These are phyloP conservation scores for Solanum verrucosum DNA, from an alignment of 257 asterid species.

Conservation along the genomic window DNA sequence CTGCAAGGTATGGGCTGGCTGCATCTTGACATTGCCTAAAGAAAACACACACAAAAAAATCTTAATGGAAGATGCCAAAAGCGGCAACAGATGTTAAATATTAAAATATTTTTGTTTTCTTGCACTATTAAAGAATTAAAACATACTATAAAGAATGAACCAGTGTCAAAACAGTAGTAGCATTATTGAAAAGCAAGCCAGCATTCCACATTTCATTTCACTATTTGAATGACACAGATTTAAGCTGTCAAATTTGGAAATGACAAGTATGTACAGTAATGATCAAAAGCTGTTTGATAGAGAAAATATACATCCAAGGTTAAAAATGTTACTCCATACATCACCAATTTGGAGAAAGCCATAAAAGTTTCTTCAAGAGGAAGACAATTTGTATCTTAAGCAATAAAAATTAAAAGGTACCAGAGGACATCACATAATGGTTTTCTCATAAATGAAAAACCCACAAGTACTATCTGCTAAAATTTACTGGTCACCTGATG, in stretches of 20 bases:
- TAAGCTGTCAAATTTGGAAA: neutral
- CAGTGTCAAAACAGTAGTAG: neutral
- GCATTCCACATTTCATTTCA: neutral
- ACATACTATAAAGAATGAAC: neutral
- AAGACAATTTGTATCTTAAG: neutral
- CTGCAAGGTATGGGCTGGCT: constrained; percentile 82
- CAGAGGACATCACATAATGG: neutral
- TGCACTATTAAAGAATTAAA: neutral
- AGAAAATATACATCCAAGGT: neutral
- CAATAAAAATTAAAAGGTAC: neutral
- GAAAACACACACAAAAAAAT: neutral
- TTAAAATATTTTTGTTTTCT: neutral
- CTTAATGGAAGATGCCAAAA: neutral
- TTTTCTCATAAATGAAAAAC: neutral
- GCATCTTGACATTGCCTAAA: constrained; percentile 84
- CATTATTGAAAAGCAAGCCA: neutral
- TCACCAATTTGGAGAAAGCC: neutral
- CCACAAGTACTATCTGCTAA: neutral
- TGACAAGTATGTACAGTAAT: neutral
- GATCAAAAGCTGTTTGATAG: neutral
- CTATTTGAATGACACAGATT: neutral
- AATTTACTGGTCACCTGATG: neutral
- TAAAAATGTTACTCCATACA: neutral
- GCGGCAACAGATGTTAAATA: neutral
- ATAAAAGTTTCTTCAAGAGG: neutral